Base-by-base conservation (phyloP, 371 early-diverging fungal species). In the Racocetra persica region DNA sequence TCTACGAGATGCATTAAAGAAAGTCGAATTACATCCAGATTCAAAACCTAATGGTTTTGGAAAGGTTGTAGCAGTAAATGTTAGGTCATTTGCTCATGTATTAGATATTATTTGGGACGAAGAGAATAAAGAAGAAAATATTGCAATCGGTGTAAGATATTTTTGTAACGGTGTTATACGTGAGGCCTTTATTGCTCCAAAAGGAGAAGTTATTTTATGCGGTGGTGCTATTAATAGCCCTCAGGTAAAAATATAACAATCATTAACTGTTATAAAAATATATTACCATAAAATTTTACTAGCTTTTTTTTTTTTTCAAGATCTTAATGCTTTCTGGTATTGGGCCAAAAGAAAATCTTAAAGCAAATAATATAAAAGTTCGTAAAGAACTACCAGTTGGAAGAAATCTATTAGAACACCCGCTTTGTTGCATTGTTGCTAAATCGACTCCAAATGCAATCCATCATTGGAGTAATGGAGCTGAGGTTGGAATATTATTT, bases 341-440 rank as follows among this genome's bases (percentile, higher is more conserved):
- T 11, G 67, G 67, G 2, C 67, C 67, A n/a, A 67, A 41, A 67
- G 38, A 67, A 7, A 67, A 67, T 67, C 38, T 67, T 18, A 8
- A 36, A 26, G 36, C 13, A 36, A 36, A 36, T 65, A 65, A 65
- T 65, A 65, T 65, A 32, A 67, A 67, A 67, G 67, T 41, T n/a
- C 67, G 67, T 67, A 41, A 67, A 67, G 45, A 67, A 38, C 36
- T 67, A n/a, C 67, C 67, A n/a, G 22, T 67, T 45, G 67, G 67
- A 67, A 5, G 41, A 11, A 67, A 67, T 67, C 11, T 67, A 11
- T n/a, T n/a, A 1, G 67, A 67, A n/a, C 67, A 67, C 41, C 45
- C 67, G 11, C 20, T 1, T 6, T 38, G 38, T 38, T 0, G 2
- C 0, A 10, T 67, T 10, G 6, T 32, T 38, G 67, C n/a, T 4